These are phyloP conservation scores for Coemansia sp. DNA, from an alignment of 192 early-diverging fungal species.

Conservation along the genomic window DNA sequence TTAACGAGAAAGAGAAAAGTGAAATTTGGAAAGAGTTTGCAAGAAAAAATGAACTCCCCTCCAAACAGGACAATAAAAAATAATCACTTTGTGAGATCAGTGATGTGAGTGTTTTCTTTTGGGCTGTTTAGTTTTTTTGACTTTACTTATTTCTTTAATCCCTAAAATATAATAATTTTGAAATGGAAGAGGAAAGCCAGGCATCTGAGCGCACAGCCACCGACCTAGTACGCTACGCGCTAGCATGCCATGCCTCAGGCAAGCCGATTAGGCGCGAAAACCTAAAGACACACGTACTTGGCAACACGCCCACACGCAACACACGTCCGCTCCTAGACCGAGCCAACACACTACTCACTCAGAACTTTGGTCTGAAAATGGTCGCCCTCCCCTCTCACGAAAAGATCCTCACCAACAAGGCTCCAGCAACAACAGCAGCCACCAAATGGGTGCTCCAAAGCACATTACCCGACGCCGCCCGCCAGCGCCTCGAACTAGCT, in stretches of 20 bases:
- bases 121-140: neutral
- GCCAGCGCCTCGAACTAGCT: constrained; percentile 27
- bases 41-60: neutral
- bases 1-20: neutral
- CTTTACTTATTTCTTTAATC: neutral
- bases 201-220: constrained; percentile 28
- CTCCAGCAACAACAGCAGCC: neutral
- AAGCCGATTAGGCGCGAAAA: constrained; percentile 42
- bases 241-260: constrained; percentile 41
- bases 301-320: constrained; percentile 7
- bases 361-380: constrained; percentile 42
- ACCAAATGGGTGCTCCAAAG: constrained; percentile 53
- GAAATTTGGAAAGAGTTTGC: neutral
- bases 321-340: constrained; percentile 22
- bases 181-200: constrained; percentile 14
- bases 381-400: constrained; percentile 41
- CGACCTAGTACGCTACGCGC: constrained; percentile 47
- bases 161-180: too few relatives aligned
- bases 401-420: constrained; percentile 11
- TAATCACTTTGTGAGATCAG: neutral
- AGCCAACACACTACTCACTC: constrained; percentile 33
- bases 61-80: too few relatives aligned
- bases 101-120: neutral
- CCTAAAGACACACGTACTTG: constrained; percentile 20
- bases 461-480: constrained; percentile 30